phyloP scores from a whole-genome alignment of 2,329 filamentous ascomycete genomes.

The Xylariaceae sp. region DNA sequence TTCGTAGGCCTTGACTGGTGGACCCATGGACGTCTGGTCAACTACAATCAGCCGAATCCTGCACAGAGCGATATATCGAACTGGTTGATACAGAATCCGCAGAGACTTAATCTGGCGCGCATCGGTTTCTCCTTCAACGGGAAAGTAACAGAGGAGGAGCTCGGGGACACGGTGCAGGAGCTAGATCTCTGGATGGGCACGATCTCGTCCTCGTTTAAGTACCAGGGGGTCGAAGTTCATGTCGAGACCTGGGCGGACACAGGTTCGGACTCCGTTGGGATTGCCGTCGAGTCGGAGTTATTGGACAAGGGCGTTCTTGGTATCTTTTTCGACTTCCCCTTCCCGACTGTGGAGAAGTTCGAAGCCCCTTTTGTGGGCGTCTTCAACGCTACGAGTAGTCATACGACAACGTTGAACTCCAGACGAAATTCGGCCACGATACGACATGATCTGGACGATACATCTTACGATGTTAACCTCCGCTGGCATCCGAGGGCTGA shows the following conservation, averaged over 20 bases:
- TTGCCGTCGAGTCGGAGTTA: conserved; percentile 39
- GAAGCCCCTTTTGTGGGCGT: conserved; percentile 50
- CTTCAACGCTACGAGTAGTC: conserved; percentile 43
- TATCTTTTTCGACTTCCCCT: conserved; percentile 50
- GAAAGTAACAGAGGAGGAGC: conserved; percentile 36
- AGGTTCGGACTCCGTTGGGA: conserved; percentile 41
- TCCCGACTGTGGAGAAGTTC: conserved; percentile 46
- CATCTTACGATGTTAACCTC: conserved; percentile 39
- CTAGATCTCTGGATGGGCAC: conserved; percentile 46
- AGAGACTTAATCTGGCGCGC: conserved; percentile 45
- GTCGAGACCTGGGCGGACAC: conserved; percentile 44
- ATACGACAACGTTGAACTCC: conserved; percentile 36
- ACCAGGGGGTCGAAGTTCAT: conserved; percentile 36
- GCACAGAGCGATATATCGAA: conserved; percentile 38
- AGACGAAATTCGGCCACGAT: conserved; percentile 35
- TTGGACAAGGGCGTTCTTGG: conserved; percentile 37
- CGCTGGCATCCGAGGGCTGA: conserved; percentile 35
- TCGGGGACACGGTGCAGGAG: conserved; percentile 38
- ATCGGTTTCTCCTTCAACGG: conserved; percentile 43
- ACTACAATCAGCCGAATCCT: conserved; percentile 40
- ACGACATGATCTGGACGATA: conserved; percentile 39
- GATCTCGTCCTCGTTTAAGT: conserved; percentile 40
- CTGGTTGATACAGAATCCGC: conserved; percentile 45
- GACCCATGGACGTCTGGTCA: conserved; percentile 39
- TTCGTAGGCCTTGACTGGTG: conserved; percentile 41